Conservation (phyloP, 345 rosid species). For the Noccaea bulbosa region DNA sequence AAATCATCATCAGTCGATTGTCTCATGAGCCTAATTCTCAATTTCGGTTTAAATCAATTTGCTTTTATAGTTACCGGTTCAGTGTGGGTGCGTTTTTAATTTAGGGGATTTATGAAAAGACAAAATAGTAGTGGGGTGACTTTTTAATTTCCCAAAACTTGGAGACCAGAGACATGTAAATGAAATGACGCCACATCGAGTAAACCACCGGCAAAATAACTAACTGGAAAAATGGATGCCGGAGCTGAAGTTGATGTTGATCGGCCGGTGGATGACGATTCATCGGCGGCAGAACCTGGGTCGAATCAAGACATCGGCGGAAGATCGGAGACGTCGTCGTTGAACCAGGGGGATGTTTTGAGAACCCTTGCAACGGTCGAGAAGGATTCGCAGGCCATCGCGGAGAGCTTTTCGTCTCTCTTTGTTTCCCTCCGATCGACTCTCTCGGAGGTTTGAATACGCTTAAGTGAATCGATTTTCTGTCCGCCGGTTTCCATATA, state of each 20-base stretch:
- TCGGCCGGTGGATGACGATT: conserved; percentile 20
- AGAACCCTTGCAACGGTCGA: conserved; percentile 76
- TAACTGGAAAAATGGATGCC: conserved; percentile 41
- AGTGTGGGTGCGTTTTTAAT: background rate
- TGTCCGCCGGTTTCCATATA: background rate
- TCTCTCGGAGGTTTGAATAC: conserved; percentile 70
- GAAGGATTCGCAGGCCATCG: conserved; percentile 80
- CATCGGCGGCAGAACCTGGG: background rate
- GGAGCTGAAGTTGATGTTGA: conserved; percentile 29
- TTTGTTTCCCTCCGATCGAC: conserved; percentile 79
- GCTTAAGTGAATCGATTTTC: background rate
- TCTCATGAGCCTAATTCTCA: background rate
- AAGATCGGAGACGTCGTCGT: conserved; percentile 37
- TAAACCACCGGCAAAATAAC: conserved; percentile 6
- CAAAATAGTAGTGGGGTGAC: conserved; percentile 2
- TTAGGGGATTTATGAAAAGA: background rate
- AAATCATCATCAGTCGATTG: background rate
- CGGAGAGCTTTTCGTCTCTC: conserved; percentile 85
- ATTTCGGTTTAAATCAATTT: background rate
- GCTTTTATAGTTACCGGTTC: background rate
- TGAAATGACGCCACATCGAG: conserved; percentile 3
- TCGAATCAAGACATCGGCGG: conserved; percentile 5
- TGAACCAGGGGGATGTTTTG: conserved; percentile 57
- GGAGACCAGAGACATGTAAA: background rate
- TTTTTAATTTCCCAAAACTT: background rate